A percentile compares a stretch with the other conserved stretches of the same genome.
phyloP scores from a whole-genome alignment of 257 asterid species.

The Solanum megistacrolobum region DNA sequence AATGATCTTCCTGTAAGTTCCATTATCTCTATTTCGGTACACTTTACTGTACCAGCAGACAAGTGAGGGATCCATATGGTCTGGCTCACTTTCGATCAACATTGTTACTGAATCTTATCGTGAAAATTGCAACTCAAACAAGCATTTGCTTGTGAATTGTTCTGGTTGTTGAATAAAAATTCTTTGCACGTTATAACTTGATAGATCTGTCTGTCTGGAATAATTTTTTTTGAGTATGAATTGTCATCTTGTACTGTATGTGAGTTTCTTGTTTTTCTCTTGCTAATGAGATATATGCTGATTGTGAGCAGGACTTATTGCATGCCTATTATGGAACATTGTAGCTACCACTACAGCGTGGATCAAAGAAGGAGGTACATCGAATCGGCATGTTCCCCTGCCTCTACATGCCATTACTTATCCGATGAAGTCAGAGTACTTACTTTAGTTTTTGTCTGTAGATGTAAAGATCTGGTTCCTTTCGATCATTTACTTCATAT shows the following conservation, averaged over 20 bases:
- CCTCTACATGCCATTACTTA: not conserved
- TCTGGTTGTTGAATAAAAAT: not conserved
- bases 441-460: constrained; percentile 2
- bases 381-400: not conserved
- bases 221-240: not conserved
- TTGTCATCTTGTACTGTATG: not conserved
- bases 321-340: constrained; percentile 71
- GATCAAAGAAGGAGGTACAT: constrained; percentile 79
- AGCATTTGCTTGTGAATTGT: not conserved
- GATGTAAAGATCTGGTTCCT: constrained; percentile 70
- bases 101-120: not conserved
- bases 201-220: not conserved
- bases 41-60: not conserved
- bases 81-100: not conserved
- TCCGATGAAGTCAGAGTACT: not conserved
- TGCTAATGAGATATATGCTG: not conserved
- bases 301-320: constrained; percentile 53
- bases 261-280: not conserved
- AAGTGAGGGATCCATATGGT: not conserved
- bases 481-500: constrained; percentile 81
- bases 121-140: not conserved
- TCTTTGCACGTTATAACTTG: not conserved
- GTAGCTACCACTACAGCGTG: constrained; percentile 86
- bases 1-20: not conserved
- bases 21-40: not conserved